A percentile compares a stretch with the other conserved stretches of the same genome.
phyloP scores from a whole-genome alignment of 305 asterid genomes.

The Solanum chacoense region DNA sequence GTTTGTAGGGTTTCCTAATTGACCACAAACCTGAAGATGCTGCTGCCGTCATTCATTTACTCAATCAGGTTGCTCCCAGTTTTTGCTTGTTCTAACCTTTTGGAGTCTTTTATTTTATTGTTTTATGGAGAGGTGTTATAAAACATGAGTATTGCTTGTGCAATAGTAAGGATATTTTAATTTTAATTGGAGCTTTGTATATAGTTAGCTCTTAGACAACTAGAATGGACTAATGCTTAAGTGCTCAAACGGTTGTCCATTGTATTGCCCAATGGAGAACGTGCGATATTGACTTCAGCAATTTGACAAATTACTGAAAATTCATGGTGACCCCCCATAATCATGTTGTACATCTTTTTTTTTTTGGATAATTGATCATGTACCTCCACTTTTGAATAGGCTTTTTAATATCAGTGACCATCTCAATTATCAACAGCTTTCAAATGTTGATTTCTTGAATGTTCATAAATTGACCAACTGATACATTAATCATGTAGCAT shows the following conservation, averaged over 20 bases:
- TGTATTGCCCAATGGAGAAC: neutral
- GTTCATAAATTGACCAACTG: neutral
- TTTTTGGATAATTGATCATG: neutral
- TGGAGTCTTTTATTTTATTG: neutral
- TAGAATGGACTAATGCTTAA: neutral
- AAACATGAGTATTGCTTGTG: neutral
- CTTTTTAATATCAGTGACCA: neutral
- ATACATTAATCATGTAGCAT: neutral
- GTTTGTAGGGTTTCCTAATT: constrained; percentile 66
- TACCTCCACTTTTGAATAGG: neutral
- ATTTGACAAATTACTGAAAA: neutral
- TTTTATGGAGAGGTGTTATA: neutral
- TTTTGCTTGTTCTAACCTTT: neutral
- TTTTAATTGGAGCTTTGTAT: neutral
- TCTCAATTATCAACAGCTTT: neutral
- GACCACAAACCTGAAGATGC: constrained; percentile 65
- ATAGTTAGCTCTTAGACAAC: neutral
- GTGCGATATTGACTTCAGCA: neutral
- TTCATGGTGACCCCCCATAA: neutral
- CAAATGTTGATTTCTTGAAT: neutral
- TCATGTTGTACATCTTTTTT: neutral
- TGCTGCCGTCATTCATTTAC: constrained; percentile 59
- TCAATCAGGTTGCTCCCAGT: constrained; percentile 45
- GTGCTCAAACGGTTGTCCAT: neutral
- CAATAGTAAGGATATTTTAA: neutral